These are phyloP conservation scores for Didymella arachidicola DNA, from an alignment of 2,329 filamentous ascomycete genomes.

Conservation along the genomic window DNA sequence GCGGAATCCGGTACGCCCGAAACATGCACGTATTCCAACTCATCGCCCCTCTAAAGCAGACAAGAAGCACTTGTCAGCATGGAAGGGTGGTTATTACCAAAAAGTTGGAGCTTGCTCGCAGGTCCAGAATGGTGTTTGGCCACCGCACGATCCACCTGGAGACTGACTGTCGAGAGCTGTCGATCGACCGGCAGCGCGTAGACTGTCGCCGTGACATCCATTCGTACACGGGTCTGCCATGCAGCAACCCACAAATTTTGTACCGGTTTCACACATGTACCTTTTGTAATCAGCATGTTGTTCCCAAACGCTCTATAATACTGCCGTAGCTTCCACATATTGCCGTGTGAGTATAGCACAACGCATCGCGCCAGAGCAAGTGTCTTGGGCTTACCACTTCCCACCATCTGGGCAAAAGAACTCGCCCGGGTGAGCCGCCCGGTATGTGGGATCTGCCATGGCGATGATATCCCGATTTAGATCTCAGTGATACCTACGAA, in stretches of 20 bases:
- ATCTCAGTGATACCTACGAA: not conserved
- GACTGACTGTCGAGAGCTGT: conserved; percentile 38
- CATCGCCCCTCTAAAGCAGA: not conserved
- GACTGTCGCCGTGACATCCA: conserved; percentile 40
- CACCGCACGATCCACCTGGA: conserved; percentile 38
- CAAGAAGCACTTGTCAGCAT: not conserved
- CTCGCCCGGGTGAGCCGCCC: conserved; percentile 21
- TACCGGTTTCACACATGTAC: conserved; percentile 26
- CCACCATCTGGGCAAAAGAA: conserved; percentile 26
- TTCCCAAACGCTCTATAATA: not conserved
- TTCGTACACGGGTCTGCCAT: conserved; percentile 43
- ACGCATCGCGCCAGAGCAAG: not conserved
- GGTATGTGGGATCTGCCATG: conserved; percentile 18
- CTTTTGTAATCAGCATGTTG: not conserved
- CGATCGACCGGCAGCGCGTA: conserved; percentile 44
- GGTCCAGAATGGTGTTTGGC: conserved; percentile 43
- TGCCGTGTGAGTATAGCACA: not conserved
- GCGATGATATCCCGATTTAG: not conserved
- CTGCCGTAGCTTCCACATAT: not conserved
- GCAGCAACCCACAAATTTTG: conserved; percentile 51
- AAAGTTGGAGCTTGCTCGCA: conserved; percentile 43
- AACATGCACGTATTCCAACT: not conserved
- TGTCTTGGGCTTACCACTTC: conserved; percentile 15
- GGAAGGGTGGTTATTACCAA: conserved; percentile 4
- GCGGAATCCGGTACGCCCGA: not conserved